Evolutionary conservation across 495 filamentous ascomycete species (phyloP), one percentile per base, ranked within the genome.

Genomic region (Penicillium flavigenum): DNA sequence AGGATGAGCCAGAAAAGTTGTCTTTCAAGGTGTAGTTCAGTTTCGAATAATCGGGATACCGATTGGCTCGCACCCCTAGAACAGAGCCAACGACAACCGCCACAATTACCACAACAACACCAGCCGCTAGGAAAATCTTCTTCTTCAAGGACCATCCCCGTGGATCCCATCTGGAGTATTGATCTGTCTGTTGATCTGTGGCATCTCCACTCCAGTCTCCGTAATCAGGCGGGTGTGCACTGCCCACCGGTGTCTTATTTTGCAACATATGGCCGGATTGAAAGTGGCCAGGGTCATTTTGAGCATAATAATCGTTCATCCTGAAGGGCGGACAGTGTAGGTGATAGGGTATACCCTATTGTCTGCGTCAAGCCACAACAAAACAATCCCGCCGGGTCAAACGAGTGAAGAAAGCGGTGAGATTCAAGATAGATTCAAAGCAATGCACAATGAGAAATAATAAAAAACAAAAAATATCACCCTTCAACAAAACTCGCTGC

Each of bases 41-140:
- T 44, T 65, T 58, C 19, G 64, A 70, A 56, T 82, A 82, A 56
- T 78, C 59, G 1, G 79, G 79, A 59, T 82, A 82, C 17, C 42
- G 45, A 32, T 61, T 64, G 31, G 57, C 61, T 52, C 69, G 70
- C n/a, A 68, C 66, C 32, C 73, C 79, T 58, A 76, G 71, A 1
- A 77, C 71, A 8, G 78, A 76, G 12, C 74, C 78, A 11, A 84
- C 72, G 5, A 81, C 66, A 20, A 79, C 63, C 6, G 74, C 71
- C 4, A 82, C 63, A 0, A 82, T 63, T 27, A 82, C 61, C 10
- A 76, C 65, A 11, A 77, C 57, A 5, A 73, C 66, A 5, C 60
- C 56, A 8, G 14, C 56, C n/a, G 51, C 64, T 16, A 64, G 65
- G 17, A 67, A 54, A 17, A 61, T 38, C 22, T 65, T 65, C 20